A percentile compares a stretch with the other conserved stretches of the same genome.
Evolutionary conservation across 2,329 filamentous ascomycete species (phyloP).

Genomic region (Diaporthe australafricana): DNA sequence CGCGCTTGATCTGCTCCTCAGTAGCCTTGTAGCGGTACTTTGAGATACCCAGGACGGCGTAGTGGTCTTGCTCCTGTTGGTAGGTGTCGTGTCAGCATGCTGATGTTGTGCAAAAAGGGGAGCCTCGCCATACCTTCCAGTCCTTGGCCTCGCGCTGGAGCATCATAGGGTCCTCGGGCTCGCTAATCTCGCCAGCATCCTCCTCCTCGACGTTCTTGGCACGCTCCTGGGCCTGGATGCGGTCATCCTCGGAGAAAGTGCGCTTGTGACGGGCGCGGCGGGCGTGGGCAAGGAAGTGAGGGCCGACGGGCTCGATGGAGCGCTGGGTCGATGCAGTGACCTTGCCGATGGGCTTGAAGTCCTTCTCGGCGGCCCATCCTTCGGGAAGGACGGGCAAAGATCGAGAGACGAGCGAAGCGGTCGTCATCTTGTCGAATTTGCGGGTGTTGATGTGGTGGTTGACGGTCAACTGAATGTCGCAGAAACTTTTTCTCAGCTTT

Average conservation of each 20-base stretch:
- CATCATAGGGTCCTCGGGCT: constrained; percentile 93
- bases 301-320: constrained; percentile 94
- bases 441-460: not conserved
- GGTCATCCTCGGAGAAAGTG: constrained; percentile 98
- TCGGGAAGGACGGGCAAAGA: constrained; percentile 81
- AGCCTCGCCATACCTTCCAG: constrained; percentile 82
- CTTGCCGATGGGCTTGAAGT: constrained; percentile 86
- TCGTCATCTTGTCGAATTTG: constrained; percentile 65
- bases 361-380: constrained; percentile 88
- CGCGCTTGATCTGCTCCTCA: constrained; percentile 98
- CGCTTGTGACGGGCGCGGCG: constrained; percentile 95
- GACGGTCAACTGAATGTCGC: not conserved
- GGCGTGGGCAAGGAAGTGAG: constrained; percentile 97
- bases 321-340: constrained; percentile 84
- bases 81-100: not conserved
- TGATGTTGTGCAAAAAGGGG: not conserved
- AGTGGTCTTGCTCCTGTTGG: constrained; percentile 89
- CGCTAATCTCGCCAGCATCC: constrained; percentile 90
- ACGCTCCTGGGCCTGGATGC: constrained; percentile 93
- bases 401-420: constrained; percentile 69
- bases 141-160: constrained; percentile 95
- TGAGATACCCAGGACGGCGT: constrained; percentile 92
- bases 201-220: constrained; percentile 96
- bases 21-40: constrained; percentile 94
- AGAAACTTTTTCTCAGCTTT: constrained; percentile 36